Evolutionary conservation across 2,329 filamentous ascomycete species (phyloP).

Genomic region (Phialemonium atrogriseum): DNA sequence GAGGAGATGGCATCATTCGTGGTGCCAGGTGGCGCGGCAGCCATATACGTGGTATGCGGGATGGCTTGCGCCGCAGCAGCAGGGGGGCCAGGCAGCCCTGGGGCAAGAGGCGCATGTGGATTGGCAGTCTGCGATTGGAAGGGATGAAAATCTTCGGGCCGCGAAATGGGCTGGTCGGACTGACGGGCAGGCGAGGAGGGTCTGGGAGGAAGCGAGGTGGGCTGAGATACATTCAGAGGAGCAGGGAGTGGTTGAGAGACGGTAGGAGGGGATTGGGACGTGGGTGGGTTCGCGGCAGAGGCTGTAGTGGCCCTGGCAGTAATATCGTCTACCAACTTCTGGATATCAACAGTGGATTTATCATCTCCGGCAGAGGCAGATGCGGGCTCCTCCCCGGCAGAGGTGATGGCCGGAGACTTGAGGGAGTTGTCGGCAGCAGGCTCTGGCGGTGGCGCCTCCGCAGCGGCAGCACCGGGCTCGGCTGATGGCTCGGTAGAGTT

Average conservation of each 20-base stretch:
- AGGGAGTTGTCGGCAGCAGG: too few relatives aligned
- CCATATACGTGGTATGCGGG: constrained; percentile 10
- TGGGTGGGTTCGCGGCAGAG: constrained; percentile 8
- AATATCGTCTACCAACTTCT: constrained; percentile 26
- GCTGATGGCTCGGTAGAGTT: too few relatives aligned
- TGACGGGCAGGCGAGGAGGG: constrained; percentile 18
- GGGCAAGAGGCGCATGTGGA: constrained; percentile 4
- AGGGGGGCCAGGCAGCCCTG: constrained; percentile 5
- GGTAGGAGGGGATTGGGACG: constrained; percentile 10
- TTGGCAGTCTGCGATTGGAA: constrained; percentile 11
- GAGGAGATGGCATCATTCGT: constrained; percentile 12
- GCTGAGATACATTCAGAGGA: constrained; percentile 13
- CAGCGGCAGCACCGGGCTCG: too few relatives aligned
- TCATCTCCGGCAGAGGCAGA: constrained; percentile 3
- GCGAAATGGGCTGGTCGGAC: constrained; percentile 9
- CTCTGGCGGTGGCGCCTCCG: too few relatives aligned
- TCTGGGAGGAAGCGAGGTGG: constrained; percentile 20
- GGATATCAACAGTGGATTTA: constrained; percentile 19
- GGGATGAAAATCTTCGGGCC: constrained; percentile 11
- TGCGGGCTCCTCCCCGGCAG: too few relatives aligned
- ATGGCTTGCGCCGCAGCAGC: constrained; percentile 5
- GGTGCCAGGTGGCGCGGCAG: constrained; percentile 7
- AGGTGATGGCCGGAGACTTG: too few relatives aligned
- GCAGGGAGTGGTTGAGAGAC: constrained; percentile 10
- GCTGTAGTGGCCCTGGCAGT: constrained; percentile 17